Percentiles rank a stretch among this genome's conserved stretches.
Evolutionary conservation across 805 yeast species (phyloP).

Genomic region (Metschnikowia anglica): DNA sequence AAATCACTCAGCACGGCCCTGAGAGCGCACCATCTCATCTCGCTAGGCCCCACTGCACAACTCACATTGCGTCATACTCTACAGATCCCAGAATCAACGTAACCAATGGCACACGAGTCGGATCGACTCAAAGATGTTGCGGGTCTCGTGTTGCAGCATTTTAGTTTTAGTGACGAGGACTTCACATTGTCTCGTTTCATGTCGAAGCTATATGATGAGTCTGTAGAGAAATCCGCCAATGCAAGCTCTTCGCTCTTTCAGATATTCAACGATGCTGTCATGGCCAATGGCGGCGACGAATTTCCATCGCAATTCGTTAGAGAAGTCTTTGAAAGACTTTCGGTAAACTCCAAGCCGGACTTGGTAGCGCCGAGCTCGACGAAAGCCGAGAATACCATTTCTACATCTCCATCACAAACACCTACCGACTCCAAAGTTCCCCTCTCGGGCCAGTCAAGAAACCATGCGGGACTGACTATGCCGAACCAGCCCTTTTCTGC

Average conservation of each 20-base stretch:
- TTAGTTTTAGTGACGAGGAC: slow-evolving; percentile 20
- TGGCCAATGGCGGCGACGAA: slow-evolving; percentile 42
- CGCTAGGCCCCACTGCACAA: not conserved
- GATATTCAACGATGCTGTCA: slow-evolving; percentile 20
- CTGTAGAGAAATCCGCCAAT: slow-evolving; percentile 10
- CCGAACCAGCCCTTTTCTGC: slow-evolving; percentile 1
- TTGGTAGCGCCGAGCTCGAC: not conserved
- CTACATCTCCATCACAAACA: not conserved
- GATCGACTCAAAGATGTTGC: slow-evolving; percentile 1
- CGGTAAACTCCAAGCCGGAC: not conserved
- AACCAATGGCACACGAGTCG: slow-evolving; percentile 5
- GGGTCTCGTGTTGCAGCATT: slow-evolving; percentile 12
- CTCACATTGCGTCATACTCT: too few species aligned
- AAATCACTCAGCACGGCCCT: too few species aligned
- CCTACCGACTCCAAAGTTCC: not conserved
- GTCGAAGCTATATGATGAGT: slow-evolving; percentile 25
- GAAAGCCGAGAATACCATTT: not conserved
- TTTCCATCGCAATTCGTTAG: slow-evolving; percentile 35
- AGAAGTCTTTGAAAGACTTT: slow-evolving; percentile 20
- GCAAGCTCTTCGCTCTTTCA: slow-evolving; percentile 8
- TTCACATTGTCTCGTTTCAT: slow-evolving; percentile 30
- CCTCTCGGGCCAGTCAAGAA: not conserved
- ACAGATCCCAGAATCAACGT: not conserved
- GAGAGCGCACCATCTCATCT: too few species aligned
- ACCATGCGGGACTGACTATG: slow-evolving; percentile 1